phyloP scores from a whole-genome alignment of 169 alveolate genomes.

The Plasmodium vinckei region DNA sequence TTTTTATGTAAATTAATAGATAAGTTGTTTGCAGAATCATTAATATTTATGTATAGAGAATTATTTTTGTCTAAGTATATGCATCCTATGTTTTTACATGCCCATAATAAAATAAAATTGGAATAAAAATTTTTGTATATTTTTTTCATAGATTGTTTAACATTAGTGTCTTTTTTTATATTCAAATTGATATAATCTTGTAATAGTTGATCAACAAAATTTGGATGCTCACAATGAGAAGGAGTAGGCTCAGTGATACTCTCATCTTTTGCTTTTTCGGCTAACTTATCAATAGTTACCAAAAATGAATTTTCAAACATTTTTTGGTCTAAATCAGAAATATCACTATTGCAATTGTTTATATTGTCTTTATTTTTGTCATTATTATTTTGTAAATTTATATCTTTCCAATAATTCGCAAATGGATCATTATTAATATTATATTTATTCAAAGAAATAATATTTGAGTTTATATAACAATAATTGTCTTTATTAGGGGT shows the following conservation, averaged over 20 bases:
- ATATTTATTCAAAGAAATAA: constrained; percentile 17
- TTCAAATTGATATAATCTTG: not conserved
- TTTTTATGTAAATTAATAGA: constrained; percentile 21
- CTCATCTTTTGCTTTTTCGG: not conserved
- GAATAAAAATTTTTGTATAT: constrained; percentile 16
- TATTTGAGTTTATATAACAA: constrained; percentile 53
- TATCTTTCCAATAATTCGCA: not conserved
- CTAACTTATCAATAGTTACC: not conserved
- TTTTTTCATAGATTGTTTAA: constrained; percentile 11
- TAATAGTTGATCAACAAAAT: not conserved
- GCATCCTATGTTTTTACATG: constrained; percentile 40
- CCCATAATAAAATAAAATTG: constrained; percentile 43
- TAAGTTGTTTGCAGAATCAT: constrained; percentile 26
- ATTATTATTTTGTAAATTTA: not conserved
- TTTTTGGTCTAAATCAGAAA: not conserved
- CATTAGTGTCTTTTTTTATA: not conserved
- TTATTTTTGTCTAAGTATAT: constrained; percentile 25
- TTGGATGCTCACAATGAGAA: not conserved
- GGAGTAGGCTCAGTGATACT: not conserved
- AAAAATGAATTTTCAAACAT: not conserved
- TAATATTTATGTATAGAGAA: constrained; percentile 28
- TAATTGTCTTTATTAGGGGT: constrained; percentile 5
- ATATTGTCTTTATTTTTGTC: not conserved
- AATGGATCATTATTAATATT: not conserved
- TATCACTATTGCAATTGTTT: not conserved